Base-by-base conservation (phyloP, 441 rosid genomes). In the Macaranga tanarius region DNA sequence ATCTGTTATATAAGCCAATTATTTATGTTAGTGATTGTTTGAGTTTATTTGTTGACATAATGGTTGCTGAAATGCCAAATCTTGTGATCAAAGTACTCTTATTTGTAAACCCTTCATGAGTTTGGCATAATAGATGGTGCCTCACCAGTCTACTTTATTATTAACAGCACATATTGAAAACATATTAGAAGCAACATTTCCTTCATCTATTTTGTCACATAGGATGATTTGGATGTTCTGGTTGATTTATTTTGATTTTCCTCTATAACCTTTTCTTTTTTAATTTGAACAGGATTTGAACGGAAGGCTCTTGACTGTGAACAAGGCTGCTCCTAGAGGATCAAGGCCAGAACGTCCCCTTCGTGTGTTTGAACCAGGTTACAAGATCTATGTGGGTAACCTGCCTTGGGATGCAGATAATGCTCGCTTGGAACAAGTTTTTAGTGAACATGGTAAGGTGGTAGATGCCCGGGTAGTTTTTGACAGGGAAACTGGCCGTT, bases 271-370 rank as follows among this genome's bases (percentile, higher is more conserved):
- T 5, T 16, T 69, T 74, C 5, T 0, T 31, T 68, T 61, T 63
- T 47, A 23, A 22, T 55, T 42, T 68, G 57, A 60, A 69, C 84
- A 89, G 95, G 90, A 88, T 62, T 9, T 88, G 56, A 73, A 57
- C 67, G 95, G 95, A 69, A 85, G 95, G 75, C 71, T 74, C 22
- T 69, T 89, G 77, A 86, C 95, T 2, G 95, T 90, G 61, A 88
- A 88, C 67, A 88, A 87, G 83, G 91, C 95, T 67, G 78, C 86
- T 77, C 89, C 90, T 8, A 86, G 88, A 82, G 92, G 95, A 81
- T 62, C 88, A 40, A 74, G 79, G 58, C 77, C 86, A 1, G 87
- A 85, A 48, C 88, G 84, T 17, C 55, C 87, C 7, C 77, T 85
- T 50, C 92, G 89, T 56, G 71, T 57, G 0, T 75, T 51, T 72